Conservation (phyloP, 805 yeast species). For the Schwanniomyces vanrijiae region DNA sequence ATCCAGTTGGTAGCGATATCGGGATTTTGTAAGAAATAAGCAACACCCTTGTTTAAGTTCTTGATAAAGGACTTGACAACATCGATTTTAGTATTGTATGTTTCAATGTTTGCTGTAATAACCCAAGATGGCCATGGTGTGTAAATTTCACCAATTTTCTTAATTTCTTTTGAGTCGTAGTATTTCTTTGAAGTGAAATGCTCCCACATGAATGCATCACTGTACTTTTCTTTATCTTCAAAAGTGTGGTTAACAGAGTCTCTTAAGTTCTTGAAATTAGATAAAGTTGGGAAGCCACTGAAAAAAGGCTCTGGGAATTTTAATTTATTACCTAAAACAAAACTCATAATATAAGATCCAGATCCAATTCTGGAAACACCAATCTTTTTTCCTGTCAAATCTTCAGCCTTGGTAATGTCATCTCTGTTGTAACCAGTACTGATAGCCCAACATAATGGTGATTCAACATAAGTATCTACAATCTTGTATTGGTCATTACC, state of each 20-base stretch:
- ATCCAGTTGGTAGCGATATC: conserved; percentile 71
- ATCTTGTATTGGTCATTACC: conserved; percentile 65
- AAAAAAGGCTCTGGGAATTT: conserved; percentile 54
- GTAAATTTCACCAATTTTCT: conserved; percentile 80
- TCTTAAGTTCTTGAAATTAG: conserved; percentile 73
- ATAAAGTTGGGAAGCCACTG: conserved; percentile 53
- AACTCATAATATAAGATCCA: conserved; percentile 90
- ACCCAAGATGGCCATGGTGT: conserved; percentile 99
- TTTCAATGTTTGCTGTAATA: conserved; percentile 51
- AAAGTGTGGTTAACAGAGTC: conserved; percentile 67
- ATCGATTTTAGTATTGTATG: conserved; percentile 26
- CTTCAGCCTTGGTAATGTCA: conserved; percentile 51
- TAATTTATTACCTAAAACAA: conserved; percentile 68
- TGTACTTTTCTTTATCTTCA: conserved; percentile 39
- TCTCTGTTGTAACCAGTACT: conserved; percentile 68
- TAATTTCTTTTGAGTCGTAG: conserved; percentile 78
- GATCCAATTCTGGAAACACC: conserved; percentile 88
- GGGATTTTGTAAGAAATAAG: conserved; percentile 56
- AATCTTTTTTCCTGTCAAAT: conserved; percentile 61
- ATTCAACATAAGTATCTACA: conserved; percentile 79
- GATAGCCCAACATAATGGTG: conserved; percentile 89
- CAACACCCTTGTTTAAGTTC: conserved; percentile 66
- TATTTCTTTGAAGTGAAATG: conserved; percentile 84
- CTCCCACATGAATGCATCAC: conserved; percentile 97
- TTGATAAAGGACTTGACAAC: conserved; percentile 40